These are phyloP conservation scores for Dioscorea zingiberensis DNA, from an alignment of 106 monocot species.

Conservation along the genomic window DNA sequence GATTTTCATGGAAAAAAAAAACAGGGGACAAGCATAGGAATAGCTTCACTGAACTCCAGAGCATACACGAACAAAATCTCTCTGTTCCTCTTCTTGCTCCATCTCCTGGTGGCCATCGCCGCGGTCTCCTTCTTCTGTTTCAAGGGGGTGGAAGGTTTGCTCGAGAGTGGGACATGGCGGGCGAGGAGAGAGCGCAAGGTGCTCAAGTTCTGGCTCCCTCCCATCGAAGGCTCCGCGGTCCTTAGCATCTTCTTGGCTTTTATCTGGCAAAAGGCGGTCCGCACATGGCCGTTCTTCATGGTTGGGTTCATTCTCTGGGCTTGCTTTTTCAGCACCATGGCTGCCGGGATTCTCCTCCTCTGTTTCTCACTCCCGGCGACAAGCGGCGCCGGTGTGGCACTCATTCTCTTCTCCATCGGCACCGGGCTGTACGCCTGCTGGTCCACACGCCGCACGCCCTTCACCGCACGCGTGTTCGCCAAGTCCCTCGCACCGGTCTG, in stretches of 20 bases:
- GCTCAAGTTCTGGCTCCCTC: slow-evolving; percentile 82
- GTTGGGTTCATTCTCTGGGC: slow-evolving; percentile 74
- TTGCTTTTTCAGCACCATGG: slow-evolving; percentile 57
- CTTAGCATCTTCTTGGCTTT: slow-evolving; percentile 77
- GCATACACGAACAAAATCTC: slow-evolving; percentile 72
- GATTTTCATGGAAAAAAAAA: background rate
- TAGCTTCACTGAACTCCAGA: slow-evolving; percentile 62
- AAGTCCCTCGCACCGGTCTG: slow-evolving; percentile 46
- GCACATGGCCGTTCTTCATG: slow-evolving; percentile 47
- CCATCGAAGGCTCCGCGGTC: slow-evolving; percentile 49
- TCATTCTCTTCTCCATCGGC: slow-evolving; percentile 72
- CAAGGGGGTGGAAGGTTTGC: slow-evolving; percentile 47
- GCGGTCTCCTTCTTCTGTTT: slow-evolving; percentile 59
- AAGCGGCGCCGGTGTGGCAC: slow-evolving; percentile 42
- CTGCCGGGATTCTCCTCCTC: slow-evolving; percentile 72
- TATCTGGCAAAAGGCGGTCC: slow-evolving; percentile 75
- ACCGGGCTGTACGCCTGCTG: slow-evolving; percentile 80
- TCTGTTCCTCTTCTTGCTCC: slow-evolving; percentile 64
- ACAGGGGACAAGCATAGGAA: background rate
- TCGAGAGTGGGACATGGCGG: slow-evolving; percentile 9
- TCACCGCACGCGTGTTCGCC: slow-evolving; percentile 53
- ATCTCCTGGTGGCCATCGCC: slow-evolving; percentile 31
- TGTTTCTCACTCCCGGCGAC: slow-evolving; percentile 77
- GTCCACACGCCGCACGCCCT: slow-evolving; percentile 56
- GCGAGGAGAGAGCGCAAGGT: slow-evolving; percentile 26